Evolutionary conservation across 495 filamentous ascomycete genomes (phyloP).

Genomic region (Hamigera avellanea): DNA sequence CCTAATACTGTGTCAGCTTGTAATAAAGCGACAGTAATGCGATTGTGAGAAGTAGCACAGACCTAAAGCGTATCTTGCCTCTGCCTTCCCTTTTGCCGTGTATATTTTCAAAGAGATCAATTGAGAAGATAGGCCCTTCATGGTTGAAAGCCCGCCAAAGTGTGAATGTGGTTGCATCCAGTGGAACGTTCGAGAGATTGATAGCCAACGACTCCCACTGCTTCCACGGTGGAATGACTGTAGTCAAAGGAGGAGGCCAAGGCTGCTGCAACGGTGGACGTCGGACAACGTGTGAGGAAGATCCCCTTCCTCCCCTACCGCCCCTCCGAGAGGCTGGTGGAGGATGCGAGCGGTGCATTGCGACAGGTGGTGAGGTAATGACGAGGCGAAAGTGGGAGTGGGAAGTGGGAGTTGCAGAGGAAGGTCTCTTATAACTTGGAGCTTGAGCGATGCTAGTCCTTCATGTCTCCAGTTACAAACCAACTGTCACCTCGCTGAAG

Average conservation of each 20-base stretch:
- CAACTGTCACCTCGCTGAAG: too few species aligned
- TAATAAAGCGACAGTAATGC: not conserved
- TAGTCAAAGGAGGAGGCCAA: not conserved
- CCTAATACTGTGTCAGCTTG: conserved; percentile 13
- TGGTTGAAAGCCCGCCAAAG: conserved; percentile 28
- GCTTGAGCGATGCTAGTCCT: too few species aligned
- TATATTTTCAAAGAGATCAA: conserved; percentile 32
- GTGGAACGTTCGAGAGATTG: conserved; percentile 20
- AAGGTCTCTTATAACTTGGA: too few species aligned
- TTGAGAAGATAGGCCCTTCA: conserved; percentile 28
- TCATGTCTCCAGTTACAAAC: too few species aligned
- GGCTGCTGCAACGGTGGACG: not conserved
- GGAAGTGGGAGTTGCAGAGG: too few species aligned
- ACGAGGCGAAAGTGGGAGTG: too few species aligned
- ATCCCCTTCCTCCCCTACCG: not conserved
- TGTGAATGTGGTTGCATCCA: conserved; percentile 16
- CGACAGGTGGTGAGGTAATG: too few species aligned
- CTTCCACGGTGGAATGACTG: conserved; percentile 22
- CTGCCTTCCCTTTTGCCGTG: conserved; percentile 14
- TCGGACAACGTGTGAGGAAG: not conserved
- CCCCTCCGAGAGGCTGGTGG: too few species aligned
- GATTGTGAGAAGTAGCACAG: conserved; percentile 1
- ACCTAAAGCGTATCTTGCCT: conserved; percentile 36
- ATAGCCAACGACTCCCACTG: conserved; percentile 27
- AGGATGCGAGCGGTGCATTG: too few species aligned